Evolutionary conservation across 371 early-diverging fungal species (phyloP), one percentile per base, ranked within the genome.

Genomic region (Mucor mucedo): DNA sequence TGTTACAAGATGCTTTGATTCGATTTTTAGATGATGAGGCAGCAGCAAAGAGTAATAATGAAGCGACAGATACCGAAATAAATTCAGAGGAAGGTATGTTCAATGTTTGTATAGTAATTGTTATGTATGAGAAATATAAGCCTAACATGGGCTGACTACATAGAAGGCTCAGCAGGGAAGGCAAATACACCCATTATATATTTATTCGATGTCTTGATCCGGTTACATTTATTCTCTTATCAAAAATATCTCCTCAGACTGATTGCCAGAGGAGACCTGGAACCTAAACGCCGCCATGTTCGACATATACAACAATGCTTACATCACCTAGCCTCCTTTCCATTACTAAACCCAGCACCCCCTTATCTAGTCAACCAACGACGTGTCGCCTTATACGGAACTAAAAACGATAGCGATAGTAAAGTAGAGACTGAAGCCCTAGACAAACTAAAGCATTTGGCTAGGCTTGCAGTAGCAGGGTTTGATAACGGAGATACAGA

Each of bases 191-290:
- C 75, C 11, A 62, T 77, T 13, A 54, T 75, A 2, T 73, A 71
- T 9, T 55, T 89, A 13, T 89, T 83, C 69, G 87, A 85, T 45
- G 85, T 85, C 10, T 66, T 89, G 28, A 88, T 85, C 35, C 76
- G 83, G 5, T 59, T 78, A 30, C 75, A 73, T 13, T 64, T 87
- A 32, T 90, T 90, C 59, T 88, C 89, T 1, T 86, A 87, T 47
- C 85, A 85, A 52, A 79, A 82, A 10, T 90, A 86, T 63, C 59
- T 88, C 13, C 72, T 83, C 29, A 74, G 88, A 28, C 58, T 90
- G n/a, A 87, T 87, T 65, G 87, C 90, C 9, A 77, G 87, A 32
- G 90, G 90, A 5, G 87, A 86, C 59, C 60, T 87, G 2, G 82
- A 86, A 49, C 72, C 75, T 8, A 76, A 58, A 11, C 74, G 72